Conservation (phyloP, 1,284 basidiomycete species). For the Irpex lacteus region DNA sequence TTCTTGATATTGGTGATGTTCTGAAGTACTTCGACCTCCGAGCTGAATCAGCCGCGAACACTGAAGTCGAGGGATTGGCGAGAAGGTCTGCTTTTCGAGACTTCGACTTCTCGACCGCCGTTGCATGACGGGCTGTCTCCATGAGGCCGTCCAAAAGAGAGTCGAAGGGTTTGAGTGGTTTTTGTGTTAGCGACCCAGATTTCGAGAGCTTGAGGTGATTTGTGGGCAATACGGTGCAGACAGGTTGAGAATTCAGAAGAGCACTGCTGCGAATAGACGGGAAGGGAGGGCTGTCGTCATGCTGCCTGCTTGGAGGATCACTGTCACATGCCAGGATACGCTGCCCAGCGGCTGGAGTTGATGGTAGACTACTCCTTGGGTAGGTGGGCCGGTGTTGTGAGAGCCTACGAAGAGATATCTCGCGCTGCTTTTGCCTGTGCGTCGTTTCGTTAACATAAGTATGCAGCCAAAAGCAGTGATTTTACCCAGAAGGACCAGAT, state of each 20-base stretch:
- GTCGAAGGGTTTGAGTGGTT: constrained; percentile 8
- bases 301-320: neutral
- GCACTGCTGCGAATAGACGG: neutral
- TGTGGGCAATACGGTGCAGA: neutral
- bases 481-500: neutral
- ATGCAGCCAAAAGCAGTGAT: neutral
- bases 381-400: neutral
- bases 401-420: neutral
- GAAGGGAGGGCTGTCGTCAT: neutral
- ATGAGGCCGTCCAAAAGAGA: constrained; percentile 12
- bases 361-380: neutral
- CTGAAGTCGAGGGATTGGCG: neutral
- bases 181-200: neutral
- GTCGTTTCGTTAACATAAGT: neutral
- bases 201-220: neutral
- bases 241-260: neutral
- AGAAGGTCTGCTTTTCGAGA: neutral
- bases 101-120: constrained; percentile 2
- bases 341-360: neutral
- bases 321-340: neutral
- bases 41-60: neutral
- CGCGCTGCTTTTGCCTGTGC: neutral
- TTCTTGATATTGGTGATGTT: neutral
- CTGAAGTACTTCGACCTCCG: neutral
- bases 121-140: constrained; percentile 18